These are phyloP conservation scores for Eucalyptus rudis DNA, from an alignment of 345 rosid genomes.

Conservation along the genomic window DNA sequence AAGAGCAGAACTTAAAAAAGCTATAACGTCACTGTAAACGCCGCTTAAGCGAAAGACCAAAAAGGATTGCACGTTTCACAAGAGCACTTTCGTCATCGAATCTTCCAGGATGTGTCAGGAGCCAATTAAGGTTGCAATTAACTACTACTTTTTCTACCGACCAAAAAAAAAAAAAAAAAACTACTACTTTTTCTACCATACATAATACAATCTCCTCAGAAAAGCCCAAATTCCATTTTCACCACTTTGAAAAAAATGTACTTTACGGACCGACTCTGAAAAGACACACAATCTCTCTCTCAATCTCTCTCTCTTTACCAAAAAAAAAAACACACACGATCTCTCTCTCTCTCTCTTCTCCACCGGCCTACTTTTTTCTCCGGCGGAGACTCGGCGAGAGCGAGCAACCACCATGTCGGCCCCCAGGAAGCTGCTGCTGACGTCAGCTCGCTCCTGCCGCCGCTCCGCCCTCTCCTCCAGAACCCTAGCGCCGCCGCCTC, in stretches of 20 bases:
- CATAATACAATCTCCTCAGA: fast-evolving
- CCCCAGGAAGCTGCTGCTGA: constrained; percentile 17
- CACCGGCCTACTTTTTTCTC: not conserved
- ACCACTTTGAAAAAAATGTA: not conserved
- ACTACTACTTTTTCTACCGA: not conserved
- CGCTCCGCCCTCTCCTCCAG: constrained; percentile 9
- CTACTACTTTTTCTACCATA: not conserved
- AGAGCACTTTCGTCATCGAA: too few species aligned
- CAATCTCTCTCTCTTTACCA: not conserved
- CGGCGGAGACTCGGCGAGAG: not conserved
- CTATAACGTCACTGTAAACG: too few species aligned
- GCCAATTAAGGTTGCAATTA: not conserved
- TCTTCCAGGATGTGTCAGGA: not conserved
- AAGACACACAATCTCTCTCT: not conserved
- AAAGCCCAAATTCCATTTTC: not conserved
- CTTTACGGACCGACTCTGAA: not conserved
- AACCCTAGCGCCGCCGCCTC: not conserved
- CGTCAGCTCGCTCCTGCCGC: constrained; percentile 18
- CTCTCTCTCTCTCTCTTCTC: not conserved
- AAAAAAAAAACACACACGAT: too few species aligned
- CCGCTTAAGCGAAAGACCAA: too few species aligned
- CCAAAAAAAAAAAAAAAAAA: too few species aligned
- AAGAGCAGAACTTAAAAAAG: too few species aligned
- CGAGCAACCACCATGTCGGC: constrained; percentile 13
- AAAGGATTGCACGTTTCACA: too few species aligned